Percentiles rank a stretch among this genome's conserved stretches.
Evolutionary conservation across 2,329 filamentous ascomycete species (phyloP).

Genomic region (Aspergillus terreus): DNA sequence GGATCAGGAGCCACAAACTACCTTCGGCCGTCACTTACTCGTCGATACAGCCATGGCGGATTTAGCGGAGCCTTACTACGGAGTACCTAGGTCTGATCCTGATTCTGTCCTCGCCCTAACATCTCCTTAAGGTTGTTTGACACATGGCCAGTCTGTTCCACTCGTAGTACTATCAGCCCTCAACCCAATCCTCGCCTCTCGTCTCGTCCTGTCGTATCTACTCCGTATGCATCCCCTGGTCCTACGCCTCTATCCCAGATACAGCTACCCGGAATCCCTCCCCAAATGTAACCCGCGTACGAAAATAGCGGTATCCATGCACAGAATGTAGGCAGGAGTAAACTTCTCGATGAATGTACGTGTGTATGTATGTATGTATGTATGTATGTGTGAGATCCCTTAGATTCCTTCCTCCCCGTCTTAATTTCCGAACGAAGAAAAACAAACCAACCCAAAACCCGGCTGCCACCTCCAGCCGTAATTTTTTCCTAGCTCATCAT

Average conservation of each 20-base stretch:
- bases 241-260: neutral
- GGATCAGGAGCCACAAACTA: constrained; percentile 21
- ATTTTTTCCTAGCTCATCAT: neutral
- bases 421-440: constrained; percentile 8
- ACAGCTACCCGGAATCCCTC: constrained; percentile 1
- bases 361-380: neutral
- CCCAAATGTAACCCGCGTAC: constrained; percentile 7
- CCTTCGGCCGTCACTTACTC: constrained; percentile 16
- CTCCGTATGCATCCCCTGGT: neutral
- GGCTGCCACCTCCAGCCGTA: too few relatives aligned
- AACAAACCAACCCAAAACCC: too few relatives aligned
- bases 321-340: neutral
- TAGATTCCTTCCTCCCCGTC: constrained; percentile 2
- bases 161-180: neutral
- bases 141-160: neutral
- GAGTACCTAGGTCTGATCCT: too few relatives aligned
- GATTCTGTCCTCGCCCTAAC: too few relatives aligned
- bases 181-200: neutral
- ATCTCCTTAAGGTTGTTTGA: too few relatives aligned
- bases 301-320: constrained; percentile 3
- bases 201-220: neutral
- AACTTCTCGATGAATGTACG: neutral
- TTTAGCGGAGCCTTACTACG: too few relatives aligned
- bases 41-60: constrained; percentile 1
- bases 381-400: constrained; percentile 1